These are phyloP conservation scores for Diaporthe humulicola DNA, from an alignment of 2,329 filamentous ascomycete species.

Conservation along the genomic window DNA sequence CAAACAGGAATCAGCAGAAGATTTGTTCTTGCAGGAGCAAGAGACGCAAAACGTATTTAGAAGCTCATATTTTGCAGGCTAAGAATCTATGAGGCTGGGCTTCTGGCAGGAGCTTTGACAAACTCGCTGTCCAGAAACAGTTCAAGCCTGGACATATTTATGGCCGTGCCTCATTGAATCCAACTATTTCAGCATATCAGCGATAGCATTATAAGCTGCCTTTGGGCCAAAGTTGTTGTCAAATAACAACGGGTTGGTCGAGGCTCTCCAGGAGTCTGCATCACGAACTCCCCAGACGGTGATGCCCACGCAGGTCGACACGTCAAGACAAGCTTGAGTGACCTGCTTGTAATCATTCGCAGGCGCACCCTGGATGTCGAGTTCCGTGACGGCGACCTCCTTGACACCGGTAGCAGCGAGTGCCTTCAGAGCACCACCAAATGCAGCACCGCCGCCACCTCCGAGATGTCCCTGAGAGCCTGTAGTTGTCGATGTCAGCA, in stretches of 20 bases:
- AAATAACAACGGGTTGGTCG: constrained; percentile 65
- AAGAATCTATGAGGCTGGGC: background rate
- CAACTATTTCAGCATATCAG: constrained; percentile 41
- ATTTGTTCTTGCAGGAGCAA: background rate
- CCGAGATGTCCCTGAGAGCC: constrained; percentile 70
- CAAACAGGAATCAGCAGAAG: background rate
- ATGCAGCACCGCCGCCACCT: constrained; percentile 53
- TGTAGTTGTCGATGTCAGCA: background rate
- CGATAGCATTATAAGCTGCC: constrained; percentile 62
- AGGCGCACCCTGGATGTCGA: constrained; percentile 73
- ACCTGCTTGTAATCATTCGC: constrained; percentile 70
- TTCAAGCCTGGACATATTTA: background rate
- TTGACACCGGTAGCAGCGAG: constrained; percentile 61
- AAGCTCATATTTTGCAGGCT: background rate
- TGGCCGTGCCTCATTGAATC: background rate
- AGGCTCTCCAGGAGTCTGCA: constrained; percentile 65
- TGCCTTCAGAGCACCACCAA: constrained; percentile 63
- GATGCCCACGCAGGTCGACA: constrained; percentile 44
- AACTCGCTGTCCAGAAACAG: background rate
- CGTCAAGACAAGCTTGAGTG: constrained; percentile 44
- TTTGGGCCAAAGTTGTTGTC: constrained; percentile 66
- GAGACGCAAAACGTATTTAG: background rate
- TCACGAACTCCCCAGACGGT: constrained; percentile 38
- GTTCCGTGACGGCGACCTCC: constrained; percentile 76
- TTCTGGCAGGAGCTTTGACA: background rate